Conservation (phyloP, 2,329 filamentous ascomycete species). For the Aspergillus hortae region DNA sequence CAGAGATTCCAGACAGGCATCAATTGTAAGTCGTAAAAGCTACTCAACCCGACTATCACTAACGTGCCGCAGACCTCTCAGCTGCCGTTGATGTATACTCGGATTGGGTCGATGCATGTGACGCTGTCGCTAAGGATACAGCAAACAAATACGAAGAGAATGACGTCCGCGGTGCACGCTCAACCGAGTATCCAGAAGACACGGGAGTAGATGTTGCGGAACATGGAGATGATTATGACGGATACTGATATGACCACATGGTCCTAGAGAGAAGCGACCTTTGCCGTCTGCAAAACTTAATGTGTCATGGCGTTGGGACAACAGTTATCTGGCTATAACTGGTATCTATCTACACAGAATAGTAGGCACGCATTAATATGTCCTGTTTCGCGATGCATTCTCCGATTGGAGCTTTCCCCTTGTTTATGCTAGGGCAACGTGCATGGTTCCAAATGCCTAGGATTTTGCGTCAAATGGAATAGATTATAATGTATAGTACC, state of each 20-base stretch:
- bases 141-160: constrained; percentile 35
- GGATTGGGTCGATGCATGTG: constrained; percentile 96
- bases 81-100: constrained; percentile 93
- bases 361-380: not conserved
- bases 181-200: constrained; percentile 15
- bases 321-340: too few species aligned
- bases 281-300: too few species aligned
- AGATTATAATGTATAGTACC: constrained; percentile 85
- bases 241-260: constrained; percentile 20
- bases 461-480: not conserved
- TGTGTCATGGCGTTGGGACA: too few species aligned
- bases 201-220: constrained; percentile 15
- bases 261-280: too few species aligned
- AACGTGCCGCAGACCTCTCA: constrained; percentile 66
- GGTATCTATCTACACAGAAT: not conserved
- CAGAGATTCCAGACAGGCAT: constrained; percentile 90
- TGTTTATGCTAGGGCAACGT: not conserved
- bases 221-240: constrained; percentile 23
- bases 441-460: too few species aligned
- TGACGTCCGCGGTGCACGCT: constrained; percentile 14
- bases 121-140: constrained; percentile 64
- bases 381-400: too few species aligned
- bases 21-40: constrained; percentile 64
- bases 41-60: not conserved
- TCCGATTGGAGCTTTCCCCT: too few species aligned